Evolutionary conservation across 2,329 filamentous ascomycete genomes (phyloP), one percentile per base, ranked within the genome.

Genomic region (Aspergillus alliaceus): DNA sequence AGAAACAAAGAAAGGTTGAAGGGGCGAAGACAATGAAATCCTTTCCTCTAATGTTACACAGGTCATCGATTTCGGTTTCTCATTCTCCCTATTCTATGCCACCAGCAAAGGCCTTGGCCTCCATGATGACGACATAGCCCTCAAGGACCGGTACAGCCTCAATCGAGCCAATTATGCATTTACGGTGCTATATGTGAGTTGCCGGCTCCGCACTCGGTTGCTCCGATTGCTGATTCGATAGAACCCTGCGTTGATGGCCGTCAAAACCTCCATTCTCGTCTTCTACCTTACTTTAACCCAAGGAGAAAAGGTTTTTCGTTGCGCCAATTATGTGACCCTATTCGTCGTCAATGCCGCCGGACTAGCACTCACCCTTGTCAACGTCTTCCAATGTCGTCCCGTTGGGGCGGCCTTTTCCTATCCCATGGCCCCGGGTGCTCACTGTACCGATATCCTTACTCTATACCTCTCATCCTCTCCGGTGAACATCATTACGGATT

Each of bases 221-320:
- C n/a, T 32, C 18, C n/a, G 12, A 24, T 48, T 22, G 27, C 44
- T 48, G 44, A 48, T 48, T 24, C 6, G 29, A 7, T 48, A 93
- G 87, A 96, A 96, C 69, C 92, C 92, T 12, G 89, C 90, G 3
- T 80, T 96, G 55, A 96, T 96, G 90, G 87, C 89, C 2, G 91
- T 91, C 51, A 97, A 97, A 76, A 92, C 90, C 0, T 96, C 91
- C n/a, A 90, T 97, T 66, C 81, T 97, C 57, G 82, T 95, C 53
- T 97, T 97, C 74, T 97, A 96, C 75, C 81, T 97, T 50, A 88
- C 89, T 39, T 81, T 97, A 48, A 90, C 91, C 25, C 89, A 88
- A 66, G 90, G 91, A 58, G 86, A 96, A 64, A 85, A 86, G 61
- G 80, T 93, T 50, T 88, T 96, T 63, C 86, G 89, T 58, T 85